Evolutionary conservation across 805 yeast genomes (phyloP).

Genomic region (Metschnikowia rubicola): DNA sequence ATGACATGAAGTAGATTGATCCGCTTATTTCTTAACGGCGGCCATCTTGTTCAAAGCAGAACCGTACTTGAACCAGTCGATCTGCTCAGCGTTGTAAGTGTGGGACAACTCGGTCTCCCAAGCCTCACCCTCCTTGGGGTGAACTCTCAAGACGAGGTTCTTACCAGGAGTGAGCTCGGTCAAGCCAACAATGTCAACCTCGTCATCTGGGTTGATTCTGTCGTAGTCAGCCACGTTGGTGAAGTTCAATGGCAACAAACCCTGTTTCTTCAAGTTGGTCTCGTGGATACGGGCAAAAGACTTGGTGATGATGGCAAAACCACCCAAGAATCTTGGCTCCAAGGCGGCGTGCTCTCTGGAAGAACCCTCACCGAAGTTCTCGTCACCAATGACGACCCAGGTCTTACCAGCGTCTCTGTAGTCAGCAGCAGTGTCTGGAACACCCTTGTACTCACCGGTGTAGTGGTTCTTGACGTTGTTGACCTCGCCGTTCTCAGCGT

Average conservation of each 20-base stretch:
- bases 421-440: conserved; percentile 93
- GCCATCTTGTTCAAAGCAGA: conserved; percentile 98
- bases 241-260: conserved; percentile 95
- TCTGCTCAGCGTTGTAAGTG: conserved; percentile 95
- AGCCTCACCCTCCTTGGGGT: conserved; percentile 68
- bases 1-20: conserved; percentile 2
- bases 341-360: conserved; percentile 99
- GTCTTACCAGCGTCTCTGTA: conserved; percentile 90
- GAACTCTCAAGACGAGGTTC: conserved; percentile 73
- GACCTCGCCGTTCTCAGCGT: conserved; percentile 93
- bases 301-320: conserved; percentile 94
- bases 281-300: conserved; percentile 99
- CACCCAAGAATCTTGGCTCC: conserved; percentile 99
- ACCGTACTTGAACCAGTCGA: conserved; percentile 98
- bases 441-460: conserved; percentile 91
- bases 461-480: conserved; percentile 84
- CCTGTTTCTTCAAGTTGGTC: conserved; percentile 99
- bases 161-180: conserved; percentile 89
- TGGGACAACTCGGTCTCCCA: conserved; percentile 93
- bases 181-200: conserved; percentile 82
- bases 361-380: conserved; percentile 99
- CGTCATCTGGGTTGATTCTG: conserved; percentile 87
- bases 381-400: conserved; percentile 99
- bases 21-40: conserved; percentile 16
- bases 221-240: conserved; percentile 87